Base-by-base conservation (phyloP, 495 filamentous ascomycete genomes). In the Penicillium argentinense region DNA sequence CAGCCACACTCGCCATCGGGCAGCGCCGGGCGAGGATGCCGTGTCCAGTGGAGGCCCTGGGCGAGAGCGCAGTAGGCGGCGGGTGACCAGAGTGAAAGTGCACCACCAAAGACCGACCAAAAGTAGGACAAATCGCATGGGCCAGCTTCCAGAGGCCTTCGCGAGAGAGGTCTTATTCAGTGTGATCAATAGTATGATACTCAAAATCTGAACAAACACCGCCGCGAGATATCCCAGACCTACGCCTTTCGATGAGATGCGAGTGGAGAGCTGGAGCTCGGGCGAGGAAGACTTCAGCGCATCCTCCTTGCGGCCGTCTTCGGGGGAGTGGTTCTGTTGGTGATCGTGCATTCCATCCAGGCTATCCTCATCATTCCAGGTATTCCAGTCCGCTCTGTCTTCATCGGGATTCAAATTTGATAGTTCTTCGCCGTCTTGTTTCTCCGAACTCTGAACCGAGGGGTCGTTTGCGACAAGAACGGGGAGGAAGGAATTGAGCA, bases 51-150 rank as follows among this genome's bases (percentile, higher is more conserved):
- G 86, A 16, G 90, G 90, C 0, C 91, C 91, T 0, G 91, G 91
- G n/a, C 91, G 79, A 18, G 83, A 80, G 17, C 87, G 80, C 11
- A 96, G 76, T 83, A 85, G 93, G 56, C 88, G 69, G n/a, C 88
- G 82, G 17, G 85, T 80, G 8, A 91, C 88, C 42, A 95, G 74
- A 3, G 88, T 91, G 62, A 95, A 95, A 18, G 78, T 47, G 39
- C 84, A 82, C 91, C 91, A 96, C 91, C 91, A 96, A n/a, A 81
- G 68, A 7, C 91, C 91, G 21, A 95, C 81, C 17, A 87, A 60
- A 43, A 91, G 86, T 23, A 96, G 72, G 3, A 92, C 86, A 18
- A 91, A 75, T 9, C 89, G 82, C 43, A 88, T 77, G 1, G 84
- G 84, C 13, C 67, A 50, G 0, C 67, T 66, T 4, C 44, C 62